Percentiles rank a stretch among this genome's conserved stretches.
Evolutionary conservation across 1,139 yeast genomes (phyloP).

Genomic region (Geotrichum reessii): DNA sequence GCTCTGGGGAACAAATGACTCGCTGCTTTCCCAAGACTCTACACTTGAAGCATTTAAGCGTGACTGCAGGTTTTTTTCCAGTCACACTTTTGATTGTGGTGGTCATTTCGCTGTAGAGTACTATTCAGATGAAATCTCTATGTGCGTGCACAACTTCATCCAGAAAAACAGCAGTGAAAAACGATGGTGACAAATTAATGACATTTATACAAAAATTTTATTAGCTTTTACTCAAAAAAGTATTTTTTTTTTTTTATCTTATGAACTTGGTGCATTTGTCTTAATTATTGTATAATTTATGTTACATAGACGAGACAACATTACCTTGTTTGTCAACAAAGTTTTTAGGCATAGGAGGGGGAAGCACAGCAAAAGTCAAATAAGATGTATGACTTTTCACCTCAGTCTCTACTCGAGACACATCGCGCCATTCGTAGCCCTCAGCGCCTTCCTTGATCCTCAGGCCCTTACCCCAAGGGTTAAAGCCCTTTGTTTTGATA

Average conservation of each 20-base stretch:
- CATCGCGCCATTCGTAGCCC: constrained; percentile 71
- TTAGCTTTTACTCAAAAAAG: neutral
- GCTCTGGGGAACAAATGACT: constrained; percentile 44
- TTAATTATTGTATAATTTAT: neutral
- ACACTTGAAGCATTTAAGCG: constrained; percentile 33
- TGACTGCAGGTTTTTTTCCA: constrained; percentile 33
- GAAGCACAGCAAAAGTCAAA: constrained; percentile 70
- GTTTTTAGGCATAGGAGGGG: constrained; percentile 27
- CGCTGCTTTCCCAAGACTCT: constrained; percentile 39
- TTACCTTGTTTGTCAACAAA: constrained; percentile 16
- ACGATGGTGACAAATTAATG: neutral
- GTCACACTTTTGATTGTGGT: constrained; percentile 31
- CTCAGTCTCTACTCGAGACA: constrained; percentile 76
- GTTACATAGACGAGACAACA: constrained; percentile 17
- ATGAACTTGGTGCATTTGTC: too few relatives aligned
- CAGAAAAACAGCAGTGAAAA: neutral
- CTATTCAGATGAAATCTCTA: constrained; percentile 34
- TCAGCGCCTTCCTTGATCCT: constrained; percentile 84
- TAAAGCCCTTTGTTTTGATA: constrained; percentile 54
- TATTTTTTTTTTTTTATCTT: neutral
- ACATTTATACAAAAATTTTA: neutral
- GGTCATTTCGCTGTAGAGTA: constrained; percentile 43
- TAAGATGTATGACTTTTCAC: constrained; percentile 92
- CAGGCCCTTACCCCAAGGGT: constrained; percentile 86
- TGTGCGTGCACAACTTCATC: constrained; percentile 25